Conservation (phyloP, 805 yeast genomes). For the Brettanomyces anomalus region DNA sequence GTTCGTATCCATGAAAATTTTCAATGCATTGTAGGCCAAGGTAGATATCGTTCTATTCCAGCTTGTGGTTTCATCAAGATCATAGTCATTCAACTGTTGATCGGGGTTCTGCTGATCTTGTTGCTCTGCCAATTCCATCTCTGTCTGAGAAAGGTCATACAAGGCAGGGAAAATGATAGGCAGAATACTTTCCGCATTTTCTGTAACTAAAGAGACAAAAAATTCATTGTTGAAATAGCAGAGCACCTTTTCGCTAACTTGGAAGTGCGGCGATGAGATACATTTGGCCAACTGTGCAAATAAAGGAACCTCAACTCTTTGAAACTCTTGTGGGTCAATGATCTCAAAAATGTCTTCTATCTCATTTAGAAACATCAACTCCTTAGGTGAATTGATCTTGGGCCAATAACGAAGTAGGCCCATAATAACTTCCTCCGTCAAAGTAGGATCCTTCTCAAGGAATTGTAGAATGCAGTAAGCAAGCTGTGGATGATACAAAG, state of each 20-base stretch:
- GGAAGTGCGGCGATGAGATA: constrained; percentile 92
- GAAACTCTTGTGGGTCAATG: constrained; percentile 87
- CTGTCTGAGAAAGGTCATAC: constrained; percentile 62
- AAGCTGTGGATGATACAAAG: constrained; percentile 91
- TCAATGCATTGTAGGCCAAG: constrained; percentile 83
- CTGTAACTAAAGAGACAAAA: constrained; percentile 82
- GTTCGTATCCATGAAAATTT: constrained; percentile 86
- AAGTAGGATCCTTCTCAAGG: constrained; percentile 82
- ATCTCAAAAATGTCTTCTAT: constrained; percentile 95
- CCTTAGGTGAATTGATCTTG: constrained; percentile 88
- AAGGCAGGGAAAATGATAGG: constrained; percentile 88
- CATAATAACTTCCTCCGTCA: constrained; percentile 95
- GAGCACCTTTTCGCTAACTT: constrained; percentile 90
- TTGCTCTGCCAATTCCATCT: constrained; percentile 23
- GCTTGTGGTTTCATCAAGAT: constrained; percentile 40
- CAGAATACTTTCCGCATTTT: constrained; percentile 82
- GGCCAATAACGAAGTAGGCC: constrained; percentile 96
- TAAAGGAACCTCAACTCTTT: constrained; percentile 84
- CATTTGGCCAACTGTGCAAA: constrained; percentile 92
- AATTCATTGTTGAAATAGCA: constrained; percentile 94
- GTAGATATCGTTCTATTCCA: constrained; percentile 95
- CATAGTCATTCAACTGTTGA: constrained; percentile 22
- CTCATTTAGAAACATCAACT: constrained; percentile 91
- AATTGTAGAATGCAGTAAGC: constrained; percentile 97
- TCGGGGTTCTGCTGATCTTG: constrained; percentile 19